Base-by-base conservation (phyloP, 306 rosid genomes). In the Vigna mungo region DNA sequence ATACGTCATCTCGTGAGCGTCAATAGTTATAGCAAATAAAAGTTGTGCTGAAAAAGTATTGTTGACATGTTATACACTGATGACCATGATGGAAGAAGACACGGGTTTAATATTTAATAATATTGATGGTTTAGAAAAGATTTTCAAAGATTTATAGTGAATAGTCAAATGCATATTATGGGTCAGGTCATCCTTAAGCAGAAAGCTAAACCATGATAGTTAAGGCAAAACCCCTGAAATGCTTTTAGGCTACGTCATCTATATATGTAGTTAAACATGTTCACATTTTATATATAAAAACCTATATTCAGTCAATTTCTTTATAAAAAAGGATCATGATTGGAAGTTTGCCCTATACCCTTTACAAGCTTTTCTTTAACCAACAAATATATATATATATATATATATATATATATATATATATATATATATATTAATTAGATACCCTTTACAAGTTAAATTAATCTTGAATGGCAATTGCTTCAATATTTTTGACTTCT, bases 241-340 rank as follows among this genome's bases (percentile, higher is more conserved):
- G 23, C 76, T 80, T 74, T 37, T 21, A 67, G 47, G 15, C 53
- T 65, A 80, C 61, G 79, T 56, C 69, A 73, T 56, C 67, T 56
- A 30, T 3, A 30, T 56, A 66, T 49, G 39, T 17, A 39, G 16
- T 47, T 16, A 14, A 34, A 20, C 18, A 55, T 51, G 36, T 34
- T 46, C 4, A 7, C 1, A 59, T 14, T 55, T 72, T n/a, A 23
- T 27, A 46, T 16, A 36, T 36, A 36, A 36, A 54, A 37, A 73
- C 46, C 30, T 25, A 44, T 60, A 25, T 59, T 58, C 34, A 56
- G 54, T 56, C 77, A 54, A 41, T 41, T 41, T 23, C 10, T 21
- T 8, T 16, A 2, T 30, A 25, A 9, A 9, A 68, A 8, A 1
- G 27, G 27, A 6, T 13, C 21, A 2, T 25, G 27, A 25, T 25